Evolutionary conservation across 768 basidiomycete species (phyloP).

Genomic region (Porpolomopsis calyptriformis): DNA sequence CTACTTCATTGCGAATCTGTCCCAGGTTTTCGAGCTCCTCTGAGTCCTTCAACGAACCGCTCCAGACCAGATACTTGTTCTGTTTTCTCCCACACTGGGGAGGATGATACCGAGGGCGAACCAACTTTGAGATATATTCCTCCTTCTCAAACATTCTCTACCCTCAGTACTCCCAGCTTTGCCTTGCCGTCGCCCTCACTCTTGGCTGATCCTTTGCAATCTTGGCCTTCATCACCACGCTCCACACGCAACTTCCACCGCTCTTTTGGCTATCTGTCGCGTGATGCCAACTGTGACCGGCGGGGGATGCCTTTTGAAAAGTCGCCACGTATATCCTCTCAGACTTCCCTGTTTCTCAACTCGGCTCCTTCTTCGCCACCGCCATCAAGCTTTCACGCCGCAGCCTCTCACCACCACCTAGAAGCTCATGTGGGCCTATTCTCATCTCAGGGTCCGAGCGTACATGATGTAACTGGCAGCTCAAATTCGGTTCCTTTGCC

Average conservation of each 20-base stretch:
- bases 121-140: neutral
- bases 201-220: neutral
- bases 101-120: neutral
- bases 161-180: neutral
- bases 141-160: constrained; percentile 1
- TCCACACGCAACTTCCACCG: neutral
- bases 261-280: neutral
- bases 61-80: neutral
- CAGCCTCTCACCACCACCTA: too few relatives aligned
- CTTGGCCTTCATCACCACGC: neutral
- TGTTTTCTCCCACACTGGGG: neutral
- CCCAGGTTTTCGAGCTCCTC: neutral
- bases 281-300: too few relatives aligned
- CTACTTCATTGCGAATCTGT: neutral
- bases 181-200: neutral
- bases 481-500: constrained; percentile 21
- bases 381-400: too few relatives aligned
- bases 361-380: too few relatives aligned
- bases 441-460: too few relatives aligned
- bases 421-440: too few relatives aligned
- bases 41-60: neutral
- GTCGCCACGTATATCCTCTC: neutral
- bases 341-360: too few relatives aligned
- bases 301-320: neutral
- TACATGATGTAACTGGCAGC: too few relatives aligned